Conservation (phyloP, 2,329 filamentous ascomycete genomes). For the Fonsecaea pugnacius region DNA sequence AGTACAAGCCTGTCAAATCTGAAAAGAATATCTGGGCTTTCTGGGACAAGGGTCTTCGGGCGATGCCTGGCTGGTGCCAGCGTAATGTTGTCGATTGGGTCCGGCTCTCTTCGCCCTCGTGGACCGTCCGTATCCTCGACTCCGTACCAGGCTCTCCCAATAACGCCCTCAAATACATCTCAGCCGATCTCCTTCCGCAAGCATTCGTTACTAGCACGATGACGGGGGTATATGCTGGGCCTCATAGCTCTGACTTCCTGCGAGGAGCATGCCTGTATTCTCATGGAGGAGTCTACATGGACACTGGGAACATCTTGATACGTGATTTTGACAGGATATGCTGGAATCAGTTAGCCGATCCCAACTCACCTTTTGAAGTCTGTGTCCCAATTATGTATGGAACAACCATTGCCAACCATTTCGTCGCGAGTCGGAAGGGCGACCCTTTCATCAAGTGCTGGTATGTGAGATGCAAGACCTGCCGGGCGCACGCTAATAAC, state of each 20-base stretch:
- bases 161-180: slow-evolving; percentile 57
- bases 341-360: slow-evolving; percentile 54
- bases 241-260: slow-evolving; percentile 64
- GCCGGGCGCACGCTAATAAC: background rate
- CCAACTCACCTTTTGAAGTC: slow-evolving; percentile 53
- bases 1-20: slow-evolving; percentile 25
- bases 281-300: slow-evolving; percentile 63
- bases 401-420: slow-evolving; percentile 56
- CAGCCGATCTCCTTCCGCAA: slow-evolving; percentile 54
- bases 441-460: slow-evolving; percentile 57
- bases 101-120: slow-evolving; percentile 56
- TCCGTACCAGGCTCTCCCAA: slow-evolving; percentile 50
- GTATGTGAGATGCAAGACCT: background rate
- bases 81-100: slow-evolving; percentile 61
- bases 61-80: slow-evolving; percentile 58
- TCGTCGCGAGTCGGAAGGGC: slow-evolving; percentile 46
- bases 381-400: slow-evolving; percentile 41
- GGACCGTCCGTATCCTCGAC: slow-evolving; percentile 60
- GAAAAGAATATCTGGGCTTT: slow-evolving; percentile 63
- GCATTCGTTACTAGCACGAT: slow-evolving; percentile 58
- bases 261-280: slow-evolving; percentile 61
- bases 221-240: slow-evolving; percentile 55
- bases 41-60: slow-evolving; percentile 58
- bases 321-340: slow-evolving; percentile 62
- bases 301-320: slow-evolving; percentile 62